phyloP scores from a whole-genome alignment of 2,329 filamentous ascomycete species.

The Amylocarpus encephaloides region DNA sequence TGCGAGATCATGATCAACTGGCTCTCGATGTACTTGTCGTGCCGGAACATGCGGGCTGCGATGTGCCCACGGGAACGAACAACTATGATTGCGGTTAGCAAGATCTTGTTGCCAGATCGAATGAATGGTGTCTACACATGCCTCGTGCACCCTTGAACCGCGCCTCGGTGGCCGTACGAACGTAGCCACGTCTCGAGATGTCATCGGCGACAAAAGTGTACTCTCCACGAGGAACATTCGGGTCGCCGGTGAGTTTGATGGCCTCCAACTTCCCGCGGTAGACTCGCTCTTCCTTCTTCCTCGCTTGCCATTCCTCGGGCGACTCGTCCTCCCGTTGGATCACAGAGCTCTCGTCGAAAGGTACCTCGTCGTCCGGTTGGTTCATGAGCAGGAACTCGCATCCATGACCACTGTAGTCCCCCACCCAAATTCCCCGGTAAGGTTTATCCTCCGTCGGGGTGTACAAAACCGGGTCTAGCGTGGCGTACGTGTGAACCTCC shows the following conservation, averaged over 20 bases:
- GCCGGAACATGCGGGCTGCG: conserved; percentile 62
- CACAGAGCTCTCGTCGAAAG: conserved; percentile 36
- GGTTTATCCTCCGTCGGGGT: conserved; percentile 74
- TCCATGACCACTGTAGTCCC: conserved; percentile 82
- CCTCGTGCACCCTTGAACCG: conserved; percentile 64
- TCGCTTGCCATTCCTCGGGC: conserved; percentile 39
- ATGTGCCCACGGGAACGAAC: conserved; percentile 55
- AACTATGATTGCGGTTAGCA: neutral
- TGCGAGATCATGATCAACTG: conserved; percentile 73
- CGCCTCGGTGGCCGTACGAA: conserved; percentile 57
- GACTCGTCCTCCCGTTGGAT: conserved; percentile 38
- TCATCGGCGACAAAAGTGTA: conserved; percentile 76
- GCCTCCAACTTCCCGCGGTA: conserved; percentile 69
- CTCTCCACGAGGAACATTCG: conserved; percentile 82
- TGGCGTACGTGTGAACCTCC: conserved; percentile 57
- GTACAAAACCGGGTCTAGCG: conserved; percentile 68
- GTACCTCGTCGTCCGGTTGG: conserved; percentile 56
- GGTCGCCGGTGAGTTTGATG: conserved; percentile 87
- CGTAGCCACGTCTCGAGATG: conserved; percentile 58
- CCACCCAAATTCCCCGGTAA: conserved; percentile 76
- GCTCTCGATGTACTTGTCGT: conserved; percentile 67
- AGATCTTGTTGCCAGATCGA: neutral
- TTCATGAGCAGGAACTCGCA: conserved; percentile 81
- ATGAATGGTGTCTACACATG: neutral
- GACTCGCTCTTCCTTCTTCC: conserved; percentile 41